Base-by-base conservation (phyloP, 768 basidiomycete species). In the Candolleomyces eurysporus region DNA sequence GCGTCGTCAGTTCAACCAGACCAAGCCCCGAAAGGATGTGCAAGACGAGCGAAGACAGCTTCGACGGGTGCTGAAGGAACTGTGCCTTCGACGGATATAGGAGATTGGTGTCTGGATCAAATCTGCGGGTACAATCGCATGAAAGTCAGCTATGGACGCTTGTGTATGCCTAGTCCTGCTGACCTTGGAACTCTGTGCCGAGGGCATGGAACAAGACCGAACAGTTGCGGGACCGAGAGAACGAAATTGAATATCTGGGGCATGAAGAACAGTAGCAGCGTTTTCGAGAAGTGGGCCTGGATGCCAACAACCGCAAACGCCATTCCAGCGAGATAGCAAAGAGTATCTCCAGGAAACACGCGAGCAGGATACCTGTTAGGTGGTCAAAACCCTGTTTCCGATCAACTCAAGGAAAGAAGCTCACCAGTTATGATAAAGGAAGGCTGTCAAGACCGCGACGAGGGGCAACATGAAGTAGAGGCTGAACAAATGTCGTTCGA, bases 191-290 rank as follows among this genome's bases (percentile, higher is more conserved):
- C 83, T 56, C 97, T 86, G 75, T 99, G 97, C 53, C 97, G 80
- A 5, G 97, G 97, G 71, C 96, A 98, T 0, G 91, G 89, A 14
- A 99, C 92, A 17, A 99, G 75, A 1, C 93, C 92, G 69, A 98
- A 98, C 2, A 99, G 77, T 70, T 99, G 97, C 11, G 97, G 97
- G 66, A 90, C 92, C 13, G 94, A 96, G 43, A 98, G 79, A 54
- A 98, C 58, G 71, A 99, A 99, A 73, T 99, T 99, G 85, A 98
- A 95, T 64, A 97, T 90, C 72, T 99, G 97, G 4, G 97, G 97
- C 52, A 99, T 82, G 78, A 98, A 98, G 81, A 99, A 98, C 26
- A 98, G 78, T 60, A 98, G 82, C 9, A 99, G 78, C 0, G 97
- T 99, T 76, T 99, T 99, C 57, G 93, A 94, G 74, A 95, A 98